Percentiles rank a stretch among this genome's conserved stretches.
Evolutionary conservation across 1,284 basidiomycete species (phyloP).

Genomic region (Ustilago shanxiensis): DNA sequence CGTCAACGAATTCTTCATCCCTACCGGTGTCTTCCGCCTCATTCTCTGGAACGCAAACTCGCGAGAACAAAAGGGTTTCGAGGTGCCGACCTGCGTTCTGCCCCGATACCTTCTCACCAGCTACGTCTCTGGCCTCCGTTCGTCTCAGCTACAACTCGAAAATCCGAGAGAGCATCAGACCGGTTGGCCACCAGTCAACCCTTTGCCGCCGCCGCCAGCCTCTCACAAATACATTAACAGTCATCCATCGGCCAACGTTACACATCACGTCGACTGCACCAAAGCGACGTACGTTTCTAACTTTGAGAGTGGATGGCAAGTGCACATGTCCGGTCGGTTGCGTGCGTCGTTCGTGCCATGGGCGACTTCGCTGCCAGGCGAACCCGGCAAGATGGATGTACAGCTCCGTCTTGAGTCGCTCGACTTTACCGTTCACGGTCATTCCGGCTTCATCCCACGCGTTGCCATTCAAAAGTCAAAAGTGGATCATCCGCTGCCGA

Average conservation of each 20-base stretch:
- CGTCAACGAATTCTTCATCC: slow-evolving; percentile 53
- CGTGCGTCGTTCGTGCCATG: slow-evolving; percentile 50
- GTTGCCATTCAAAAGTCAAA: slow-evolving; percentile 51
- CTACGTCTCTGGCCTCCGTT: slow-evolving; percentile 53
- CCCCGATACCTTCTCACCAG: slow-evolving; percentile 55
- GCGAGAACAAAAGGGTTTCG: slow-evolving; percentile 60
- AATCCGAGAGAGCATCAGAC: slow-evolving; percentile 53
- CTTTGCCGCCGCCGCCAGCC: slow-evolving; percentile 43
- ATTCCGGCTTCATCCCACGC: slow-evolving; percentile 49
- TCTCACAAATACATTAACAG: slow-evolving; percentile 47
- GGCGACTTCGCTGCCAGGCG: slow-evolving; percentile 21
- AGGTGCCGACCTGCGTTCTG: slow-evolving; percentile 55
- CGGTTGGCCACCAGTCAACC: slow-evolving; percentile 41
- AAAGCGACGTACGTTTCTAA: slow-evolving; percentile 42
- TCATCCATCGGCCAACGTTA: slow-evolving; percentile 48
- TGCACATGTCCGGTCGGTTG: slow-evolving; percentile 52
- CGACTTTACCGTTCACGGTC: slow-evolving; percentile 49
- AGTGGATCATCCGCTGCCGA: slow-evolving; percentile 47
- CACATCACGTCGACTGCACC: slow-evolving; percentile 51
- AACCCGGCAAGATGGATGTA: slow-evolving; percentile 34
- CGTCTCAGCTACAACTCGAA: slow-evolving; percentile 41
- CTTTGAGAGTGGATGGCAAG: slow-evolving; percentile 59
- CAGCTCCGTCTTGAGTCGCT: slow-evolving; percentile 55
- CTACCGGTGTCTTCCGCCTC: slow-evolving; percentile 48
- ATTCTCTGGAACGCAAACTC: slow-evolving; percentile 55